Conservation (phyloP, 257 asterid species). For the Euphrasia confusa region DNA sequence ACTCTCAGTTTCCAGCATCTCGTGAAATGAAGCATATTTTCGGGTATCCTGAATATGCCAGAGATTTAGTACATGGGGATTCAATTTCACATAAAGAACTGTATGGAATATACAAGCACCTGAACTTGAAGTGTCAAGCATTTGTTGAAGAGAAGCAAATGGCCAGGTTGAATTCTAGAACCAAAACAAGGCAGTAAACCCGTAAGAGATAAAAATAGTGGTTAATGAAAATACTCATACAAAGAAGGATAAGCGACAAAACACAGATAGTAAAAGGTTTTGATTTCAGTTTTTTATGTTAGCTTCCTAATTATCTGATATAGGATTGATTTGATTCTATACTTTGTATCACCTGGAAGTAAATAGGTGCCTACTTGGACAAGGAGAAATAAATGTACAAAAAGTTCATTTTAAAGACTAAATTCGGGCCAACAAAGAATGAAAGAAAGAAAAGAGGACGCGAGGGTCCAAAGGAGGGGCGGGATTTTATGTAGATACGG, state of each 20-base stretch:
- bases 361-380: background rate
- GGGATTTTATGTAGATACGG: no score
- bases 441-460: no score
- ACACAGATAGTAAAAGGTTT: background rate
- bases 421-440: no score
- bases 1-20: slow-evolving; percentile 72
- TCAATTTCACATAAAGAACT: slow-evolving; percentile 18
- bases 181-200: slow-evolving; percentile 26
- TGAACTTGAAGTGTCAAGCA: slow-evolving; percentile 73
- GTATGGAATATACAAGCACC: slow-evolving; percentile 42
- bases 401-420: no score
- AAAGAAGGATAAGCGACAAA: slow-evolving; percentile 12
- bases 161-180: slow-evolving; percentile 55
- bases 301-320: background rate
- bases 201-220: slow-evolving; percentile 15
- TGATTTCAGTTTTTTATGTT: background rate
- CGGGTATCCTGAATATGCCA: slow-evolving; percentile 50
- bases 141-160: slow-evolving; percentile 59
- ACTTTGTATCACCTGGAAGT: background rate
- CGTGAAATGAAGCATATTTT: slow-evolving; percentile 64
- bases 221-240: background rate
- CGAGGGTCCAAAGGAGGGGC: no score
- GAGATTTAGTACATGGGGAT: slow-evolving; percentile 19
- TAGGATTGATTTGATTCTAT: slow-evolving; percentile 11
- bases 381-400: background rate